Evolutionary conservation across 257 asterid genomes (phyloP).

Genomic region (Solanum paucissectum): DNA sequence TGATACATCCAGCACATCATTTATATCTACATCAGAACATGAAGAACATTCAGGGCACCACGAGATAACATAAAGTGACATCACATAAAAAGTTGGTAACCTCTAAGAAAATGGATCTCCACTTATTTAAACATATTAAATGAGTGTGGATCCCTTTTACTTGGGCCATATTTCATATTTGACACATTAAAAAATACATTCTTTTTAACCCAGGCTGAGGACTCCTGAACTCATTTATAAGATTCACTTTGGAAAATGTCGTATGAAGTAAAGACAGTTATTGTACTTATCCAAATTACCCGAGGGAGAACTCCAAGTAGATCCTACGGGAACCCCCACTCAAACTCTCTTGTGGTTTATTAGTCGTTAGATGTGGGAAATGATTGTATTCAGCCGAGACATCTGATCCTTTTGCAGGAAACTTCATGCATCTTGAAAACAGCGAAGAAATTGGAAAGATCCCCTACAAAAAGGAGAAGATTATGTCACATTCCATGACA

Average conservation of each 20-base stretch:
- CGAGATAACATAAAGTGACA: neutral
- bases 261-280: neutral
- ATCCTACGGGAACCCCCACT: constrained; percentile 56
- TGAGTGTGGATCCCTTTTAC: neutral
- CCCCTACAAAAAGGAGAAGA: constrained; percentile 46
- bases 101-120: neutral
- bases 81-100: neutral
- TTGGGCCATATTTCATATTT: neutral
- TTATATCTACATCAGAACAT: neutral
- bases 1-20: neutral
- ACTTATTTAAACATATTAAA: neutral
- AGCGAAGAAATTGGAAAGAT: constrained; percentile 60
- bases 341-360: constrained; percentile 18
- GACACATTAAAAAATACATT: neutral
- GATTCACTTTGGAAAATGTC: neutral
- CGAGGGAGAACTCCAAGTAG: constrained; percentile 61
- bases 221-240: neutral
- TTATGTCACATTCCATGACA: neutral
- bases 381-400: constrained; percentile 30
- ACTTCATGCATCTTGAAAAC: constrained; percentile 72
- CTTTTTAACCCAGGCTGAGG: neutral
- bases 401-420: constrained; percentile 44
- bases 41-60: neutral
- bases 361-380: constrained; percentile 45
- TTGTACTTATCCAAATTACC: constrained; percentile 36